These are phyloP conservation scores for Aspergillus sp. DNA, from an alignment of 2,329 filamentous ascomycete genomes.

Conservation along the genomic window DNA sequence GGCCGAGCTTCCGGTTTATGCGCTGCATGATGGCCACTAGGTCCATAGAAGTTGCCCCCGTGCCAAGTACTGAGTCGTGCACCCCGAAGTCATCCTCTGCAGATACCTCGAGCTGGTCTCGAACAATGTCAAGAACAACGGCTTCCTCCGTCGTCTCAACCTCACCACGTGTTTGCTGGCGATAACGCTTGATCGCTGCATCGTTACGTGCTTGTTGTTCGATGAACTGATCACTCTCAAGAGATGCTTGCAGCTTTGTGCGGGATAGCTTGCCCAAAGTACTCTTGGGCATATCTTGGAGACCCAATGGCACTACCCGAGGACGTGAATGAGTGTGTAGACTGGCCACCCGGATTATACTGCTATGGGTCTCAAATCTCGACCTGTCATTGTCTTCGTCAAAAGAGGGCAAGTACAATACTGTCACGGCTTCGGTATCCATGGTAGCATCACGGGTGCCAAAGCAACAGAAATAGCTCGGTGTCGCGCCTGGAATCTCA, in stretches of 20 bases:
- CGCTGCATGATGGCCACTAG: slow-evolving; percentile 2
- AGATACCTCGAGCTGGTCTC: slow-evolving; percentile 5
- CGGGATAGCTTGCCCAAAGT: slow-evolving; percentile 16
- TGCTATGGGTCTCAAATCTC: slow-evolving; percentile 8
- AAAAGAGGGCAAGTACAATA: slow-evolving; percentile 39
- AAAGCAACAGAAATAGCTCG: slow-evolving; percentile 43
- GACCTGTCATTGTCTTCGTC: slow-evolving; percentile 4
- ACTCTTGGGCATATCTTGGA: slow-evolving; percentile 8
- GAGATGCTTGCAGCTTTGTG: slow-evolving; percentile 26
- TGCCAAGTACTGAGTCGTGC: neutral
- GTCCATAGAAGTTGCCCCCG: slow-evolving; percentile 1
- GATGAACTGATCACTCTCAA: slow-evolving; percentile 27
- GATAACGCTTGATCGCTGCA: slow-evolving; percentile 1
- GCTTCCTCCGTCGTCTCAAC: slow-evolving; percentile 2
- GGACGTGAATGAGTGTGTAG: slow-evolving; percentile 3
- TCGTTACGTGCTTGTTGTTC: neutral
- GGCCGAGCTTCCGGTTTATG: neutral
- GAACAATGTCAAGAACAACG: slow-evolving; percentile 2
- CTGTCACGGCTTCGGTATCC: slow-evolving; percentile 40
- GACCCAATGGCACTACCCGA: slow-evolving; percentile 9
- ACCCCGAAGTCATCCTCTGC: slow-evolving; percentile 13
- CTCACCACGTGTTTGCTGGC: neutral
- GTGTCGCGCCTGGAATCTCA: slow-evolving; percentile 20
- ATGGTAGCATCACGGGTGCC: slow-evolving; percentile 20
- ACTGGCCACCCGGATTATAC: slow-evolving; percentile 7